Evolutionary conservation across 805 yeast species (phyloP).

Genomic region (Starmerella roubikii): DNA sequence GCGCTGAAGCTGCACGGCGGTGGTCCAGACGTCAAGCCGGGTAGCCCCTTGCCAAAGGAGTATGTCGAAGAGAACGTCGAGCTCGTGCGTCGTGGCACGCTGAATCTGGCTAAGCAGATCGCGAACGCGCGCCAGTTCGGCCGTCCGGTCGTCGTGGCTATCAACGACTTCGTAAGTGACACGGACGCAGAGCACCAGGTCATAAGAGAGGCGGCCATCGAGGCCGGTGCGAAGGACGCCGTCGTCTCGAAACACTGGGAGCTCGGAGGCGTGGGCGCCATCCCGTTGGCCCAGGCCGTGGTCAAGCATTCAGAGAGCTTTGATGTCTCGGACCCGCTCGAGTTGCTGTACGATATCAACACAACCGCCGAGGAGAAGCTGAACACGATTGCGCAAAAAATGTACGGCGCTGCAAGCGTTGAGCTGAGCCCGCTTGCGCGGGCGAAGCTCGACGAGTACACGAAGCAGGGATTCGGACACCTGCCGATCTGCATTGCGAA

Average conservation of each 20-base stretch:
- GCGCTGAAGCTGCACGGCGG: slow-evolving; percentile 96
- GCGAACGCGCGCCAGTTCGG: slow-evolving; percentile 73
- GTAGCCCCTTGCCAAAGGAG: slow-evolving; percentile 70
- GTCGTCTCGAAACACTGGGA: slow-evolving; percentile 91
- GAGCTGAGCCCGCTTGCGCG: slow-evolving; percentile 74
- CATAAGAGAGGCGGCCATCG: slow-evolving; percentile 62
- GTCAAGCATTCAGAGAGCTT: slow-evolving; percentile 47
- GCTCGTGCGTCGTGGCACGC: slow-evolving; percentile 63
- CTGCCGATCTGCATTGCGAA: slow-evolving; percentile 94
- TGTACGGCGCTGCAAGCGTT: slow-evolving; percentile 86
- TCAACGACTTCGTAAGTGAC: slow-evolving; percentile 76
- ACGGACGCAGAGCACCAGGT: slow-evolving; percentile 65
- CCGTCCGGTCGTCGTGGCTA: slow-evolving; percentile 88
- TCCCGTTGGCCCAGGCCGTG: slow-evolving; percentile 71
- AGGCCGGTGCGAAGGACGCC: slow-evolving; percentile 88
- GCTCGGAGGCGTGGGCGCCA: slow-evolving; percentile 85
- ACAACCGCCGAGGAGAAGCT: slow-evolving; percentile 66
- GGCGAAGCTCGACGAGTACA: slow-evolving; percentile 67
- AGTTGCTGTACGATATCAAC: slow-evolving; percentile 57
- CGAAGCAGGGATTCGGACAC: slow-evolving; percentile 75
- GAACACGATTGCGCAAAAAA: slow-evolving; percentile 60
- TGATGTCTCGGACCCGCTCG: slow-evolving; percentile 29
- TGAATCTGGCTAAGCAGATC: slow-evolving; percentile 83
- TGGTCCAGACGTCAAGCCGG: slow-evolving; percentile 93
- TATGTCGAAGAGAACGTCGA: slow-evolving; percentile 74